Percentiles rank a stretch among this genome's conserved stretches.
Conservation (phyloP, 345 rosid species). For the Populus simonii region DNA sequence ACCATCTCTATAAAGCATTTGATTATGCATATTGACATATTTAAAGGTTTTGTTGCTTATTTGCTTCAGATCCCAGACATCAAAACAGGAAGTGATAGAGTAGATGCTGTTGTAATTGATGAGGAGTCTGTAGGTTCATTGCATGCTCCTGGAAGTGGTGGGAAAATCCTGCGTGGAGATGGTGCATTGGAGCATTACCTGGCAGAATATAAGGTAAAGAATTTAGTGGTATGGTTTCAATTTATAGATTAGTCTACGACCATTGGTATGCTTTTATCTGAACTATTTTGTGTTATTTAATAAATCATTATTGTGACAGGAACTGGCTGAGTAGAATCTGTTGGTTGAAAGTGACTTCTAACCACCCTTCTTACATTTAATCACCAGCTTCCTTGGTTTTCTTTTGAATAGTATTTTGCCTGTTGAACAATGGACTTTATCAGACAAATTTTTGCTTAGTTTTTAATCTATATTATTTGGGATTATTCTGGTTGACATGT, state of each 20-base stretch:
- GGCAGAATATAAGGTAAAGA: constrained; percentile 37
- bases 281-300: neutral
- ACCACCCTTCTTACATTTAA: neutral
- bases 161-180: constrained; percentile 72
- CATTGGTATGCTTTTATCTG: neutral
- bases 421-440: neutral
- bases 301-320: neutral
- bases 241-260: neutral
- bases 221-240: constrained; percentile 42
- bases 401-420: neutral
- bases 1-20: neutral
- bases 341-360: too few relatives aligned
- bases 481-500: neutral
- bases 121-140: constrained; percentile 67
- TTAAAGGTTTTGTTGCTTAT: neutral
- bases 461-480: neutral
- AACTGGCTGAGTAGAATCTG: too few relatives aligned
- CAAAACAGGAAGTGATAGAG: constrained; percentile 55
- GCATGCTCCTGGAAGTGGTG: constrained; percentile 61
- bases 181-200: constrained; percentile 64
- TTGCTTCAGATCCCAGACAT: constrained; percentile 79
- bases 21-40: neutral
- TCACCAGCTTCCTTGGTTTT: neutral
- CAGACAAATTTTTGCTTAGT: neutral
- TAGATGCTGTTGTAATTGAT: constrained; percentile 81